Percentiles rank a stretch among this genome's conserved stretches.
These are phyloP conservation scores for Hypomyces rosellus DNA, from an alignment of 2,329 filamentous ascomycete genomes.

Conservation along the genomic window DNA sequence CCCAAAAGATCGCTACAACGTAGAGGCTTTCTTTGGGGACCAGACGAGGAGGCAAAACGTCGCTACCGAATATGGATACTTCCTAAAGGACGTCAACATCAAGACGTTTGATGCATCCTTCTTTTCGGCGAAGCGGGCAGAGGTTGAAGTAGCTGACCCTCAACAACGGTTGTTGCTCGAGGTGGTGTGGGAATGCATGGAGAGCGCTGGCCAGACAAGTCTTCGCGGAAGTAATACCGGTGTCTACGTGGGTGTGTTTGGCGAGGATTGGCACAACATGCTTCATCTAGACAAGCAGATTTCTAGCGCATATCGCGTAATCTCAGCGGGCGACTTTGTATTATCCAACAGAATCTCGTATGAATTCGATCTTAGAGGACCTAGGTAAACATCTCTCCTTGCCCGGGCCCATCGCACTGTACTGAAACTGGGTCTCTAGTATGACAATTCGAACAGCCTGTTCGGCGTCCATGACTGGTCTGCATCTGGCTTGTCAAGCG, in stretches of 20 bases:
- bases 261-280: conserved; percentile 22
- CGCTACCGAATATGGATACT: conserved; percentile 20
- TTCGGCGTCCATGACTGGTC: conserved; percentile 29
- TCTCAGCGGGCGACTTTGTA: conserved; percentile 20
- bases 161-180: conserved; percentile 23
- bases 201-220: conserved; percentile 20
- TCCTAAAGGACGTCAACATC: conserved; percentile 20
- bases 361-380: conserved; percentile 28
- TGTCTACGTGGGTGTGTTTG: conserved; percentile 25
- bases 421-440: conserved; percentile 9
- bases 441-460: conserved; percentile 32
- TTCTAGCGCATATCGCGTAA: conserved; percentile 16
- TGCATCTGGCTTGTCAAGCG: conserved; percentile 31
- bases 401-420: not conserved
- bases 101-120: conserved; percentile 24
- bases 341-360: conserved; percentile 27
- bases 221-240: conserved; percentile 22
- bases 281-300: conserved; percentile 15
- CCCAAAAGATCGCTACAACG: conserved; percentile 22
- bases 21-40: conserved; percentile 17
- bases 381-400: no score
- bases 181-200: conserved; percentile 22
- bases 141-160: conserved; percentile 25
- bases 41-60: conserved; percentile 8
- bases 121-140: conserved; percentile 23